Evolutionary conservation across 2,329 filamentous ascomycete species (phyloP), one percentile per base, ranked within the genome.

Genomic region (Alternaria arborescens): DNA sequence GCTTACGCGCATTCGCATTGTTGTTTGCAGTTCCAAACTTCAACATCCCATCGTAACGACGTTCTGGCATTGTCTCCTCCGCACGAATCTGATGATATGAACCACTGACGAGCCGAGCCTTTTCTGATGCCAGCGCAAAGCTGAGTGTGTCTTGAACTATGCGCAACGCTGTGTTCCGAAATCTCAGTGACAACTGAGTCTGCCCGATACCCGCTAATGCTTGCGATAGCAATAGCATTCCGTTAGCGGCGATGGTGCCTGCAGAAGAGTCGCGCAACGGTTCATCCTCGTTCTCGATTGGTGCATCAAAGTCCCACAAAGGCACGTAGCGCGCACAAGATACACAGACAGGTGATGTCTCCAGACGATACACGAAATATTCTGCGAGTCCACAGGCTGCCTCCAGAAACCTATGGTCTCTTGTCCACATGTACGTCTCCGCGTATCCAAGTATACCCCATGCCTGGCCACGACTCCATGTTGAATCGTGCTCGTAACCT

Each of bases 271-370:
- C 82, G 1, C 77, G 70, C 1, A 79, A 77, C 28, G 78, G 74
- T 6, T 42, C 47, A 3, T 41, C 71, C n/a, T 58, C 52, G 34
- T 65, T 28, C 28, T 66, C 63, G 0, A 68, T 67, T 53, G 83
- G 83, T 0, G 82, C 82, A 61, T 84, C 79, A 51, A 83, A 84
- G 54, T 84, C 82, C 82, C 82, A 84, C 11, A 78, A 77, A 3
- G 81, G 80, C 0, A 83, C 78, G 1, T 70, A 66, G 22, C 71
- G 72, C 0, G 55, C 62, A 18, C 32, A 38, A 8, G 8, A 44
- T 11, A 68, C 61, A 52, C 61, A 65, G 5, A 16, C 34, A 5
- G 67, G 67, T 3, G 65, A 55, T 20, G 58, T 61, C 0, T 80
- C 76, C 20, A 85, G 62, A 0, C 79, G 70, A 3, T 72, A 56